A percentile compares a stretch with the other conserved stretches of the same genome.
Evolutionary conservation across 345 rosid species (phyloP).

Genomic region (Syzygium oleosum): DNA sequence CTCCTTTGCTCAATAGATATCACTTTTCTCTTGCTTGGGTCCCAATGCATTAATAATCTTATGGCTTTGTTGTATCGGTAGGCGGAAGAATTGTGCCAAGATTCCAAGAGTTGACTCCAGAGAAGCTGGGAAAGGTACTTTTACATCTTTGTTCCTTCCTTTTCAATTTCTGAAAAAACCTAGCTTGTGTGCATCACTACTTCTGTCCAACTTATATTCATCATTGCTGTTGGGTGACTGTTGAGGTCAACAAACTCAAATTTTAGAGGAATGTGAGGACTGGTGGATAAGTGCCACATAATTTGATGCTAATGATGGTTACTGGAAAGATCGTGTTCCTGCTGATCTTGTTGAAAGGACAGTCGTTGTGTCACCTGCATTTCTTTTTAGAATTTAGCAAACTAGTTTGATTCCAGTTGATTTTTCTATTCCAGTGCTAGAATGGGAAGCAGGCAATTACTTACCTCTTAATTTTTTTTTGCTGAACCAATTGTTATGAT

Average conservation of each 20-base stretch:
- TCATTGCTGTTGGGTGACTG: background rate
- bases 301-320: background rate
- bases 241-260: background rate
- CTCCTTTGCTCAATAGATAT: background rate
- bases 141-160: background rate
- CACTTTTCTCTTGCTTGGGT: background rate
- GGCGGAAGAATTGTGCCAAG: slow-evolving; percentile 98
- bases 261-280: background rate
- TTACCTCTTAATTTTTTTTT: background rate
- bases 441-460: background rate
- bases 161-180: background rate
- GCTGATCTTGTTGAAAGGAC: background rate
- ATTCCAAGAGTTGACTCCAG: slow-evolving; percentile 93
- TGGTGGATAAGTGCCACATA: background rate
- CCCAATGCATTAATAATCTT: background rate
- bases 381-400: background rate
- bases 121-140: slow-evolving; percentile 82
- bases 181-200: background rate
- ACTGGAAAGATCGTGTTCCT: background rate
- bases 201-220: background rate
- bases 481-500: background rate
- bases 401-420: background rate
- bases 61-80: slow-evolving; percentile 11
- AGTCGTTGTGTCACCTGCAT: background rate
- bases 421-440: background rate